These are phyloP conservation scores for Plenodomus biglobosus DNA, from an alignment of 2,329 filamentous ascomycete genomes.

Conservation along the genomic window DNA sequence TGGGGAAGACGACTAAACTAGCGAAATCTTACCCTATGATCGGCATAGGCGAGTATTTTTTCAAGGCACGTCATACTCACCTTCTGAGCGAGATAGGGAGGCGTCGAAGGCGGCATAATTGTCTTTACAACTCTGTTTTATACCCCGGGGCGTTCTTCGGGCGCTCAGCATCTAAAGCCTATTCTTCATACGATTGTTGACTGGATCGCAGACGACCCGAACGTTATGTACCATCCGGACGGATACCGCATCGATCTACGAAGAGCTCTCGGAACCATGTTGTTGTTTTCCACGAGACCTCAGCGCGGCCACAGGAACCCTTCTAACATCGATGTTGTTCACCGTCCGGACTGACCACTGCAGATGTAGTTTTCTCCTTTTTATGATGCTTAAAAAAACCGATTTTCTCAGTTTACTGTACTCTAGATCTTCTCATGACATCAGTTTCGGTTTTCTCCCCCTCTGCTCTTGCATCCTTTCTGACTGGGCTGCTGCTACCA, in stretches of 20 bases:
- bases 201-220: not conserved
- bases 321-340: constrained; percentile 9
- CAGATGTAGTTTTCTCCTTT: constrained; percentile 1
- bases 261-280: constrained; percentile 14
- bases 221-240: constrained; percentile 2
- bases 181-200: not conserved
- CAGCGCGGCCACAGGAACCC: constrained; percentile 12
- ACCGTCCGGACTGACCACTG: constrained; percentile 1
- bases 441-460: constrained; percentile 15
- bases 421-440: constrained; percentile 22
- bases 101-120: not conserved
- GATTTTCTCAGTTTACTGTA: constrained; percentile 17
- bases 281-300: constrained; percentile 12
- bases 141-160: constrained; percentile 10
- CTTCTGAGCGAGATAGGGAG: constrained; percentile 1
- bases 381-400: constrained; percentile 1
- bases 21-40: not conserved
- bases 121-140: constrained; percentile 1
- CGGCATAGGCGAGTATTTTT: constrained; percentile 14
- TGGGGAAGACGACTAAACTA: not conserved
- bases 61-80: constrained; percentile 19
- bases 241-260: constrained; percentile 8
- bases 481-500: no score
- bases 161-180: constrained; percentile 3
- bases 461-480: constrained; percentile 4